Percentiles rank a stretch among this genome's conserved stretches.
phyloP scores from a whole-genome alignment of 345 rosid genomes.

The Aethionema arabicum region DNA sequence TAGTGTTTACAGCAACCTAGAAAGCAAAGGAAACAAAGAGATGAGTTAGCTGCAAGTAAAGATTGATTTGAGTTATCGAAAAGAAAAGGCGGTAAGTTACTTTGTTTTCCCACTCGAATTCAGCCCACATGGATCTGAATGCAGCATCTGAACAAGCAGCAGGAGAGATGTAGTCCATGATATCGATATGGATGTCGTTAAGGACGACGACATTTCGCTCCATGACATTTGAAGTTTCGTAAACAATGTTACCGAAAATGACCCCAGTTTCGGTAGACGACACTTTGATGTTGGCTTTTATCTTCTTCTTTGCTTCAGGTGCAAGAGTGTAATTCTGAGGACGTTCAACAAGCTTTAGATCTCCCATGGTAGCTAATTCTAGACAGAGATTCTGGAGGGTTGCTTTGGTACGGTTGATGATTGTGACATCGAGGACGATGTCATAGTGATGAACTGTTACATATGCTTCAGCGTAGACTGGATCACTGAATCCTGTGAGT shows the following conservation, averaged over 20 bases:
- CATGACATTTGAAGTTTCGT: conserved; percentile 82
- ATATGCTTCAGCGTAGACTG: conserved; percentile 94
- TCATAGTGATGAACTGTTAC: conserved; percentile 94
- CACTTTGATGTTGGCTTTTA: conserved; percentile 96
- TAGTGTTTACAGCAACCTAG: conserved; percentile 40
- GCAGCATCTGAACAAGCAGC: conserved; percentile 82
- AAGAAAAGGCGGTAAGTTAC: conserved; percentile 38
- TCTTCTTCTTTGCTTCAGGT: conserved; percentile 86
- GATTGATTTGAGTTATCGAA: not conserved
- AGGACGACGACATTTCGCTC: conserved; percentile 89
- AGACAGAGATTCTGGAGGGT: conserved; percentile 92
- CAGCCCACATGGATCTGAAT: conserved; percentile 97
- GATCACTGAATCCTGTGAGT: conserved; percentile 94
- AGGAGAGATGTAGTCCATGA: conserved; percentile 97
- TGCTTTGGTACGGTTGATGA: conserved; percentile 84
- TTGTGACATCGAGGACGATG: conserved; percentile 85
- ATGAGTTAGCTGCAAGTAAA: not conserved
- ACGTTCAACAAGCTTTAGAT: conserved; percentile 90
- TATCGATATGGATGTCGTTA: conserved; percentile 91
- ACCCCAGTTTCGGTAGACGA: conserved; percentile 97
- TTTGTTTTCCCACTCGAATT: conserved; percentile 99
- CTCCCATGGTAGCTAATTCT: conserved; percentile 99
- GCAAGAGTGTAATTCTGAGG: conserved; percentile 94
- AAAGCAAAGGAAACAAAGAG: not conserved
- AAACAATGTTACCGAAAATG: conserved; percentile 91